Base-by-base conservation (phyloP, 129 eudicot genomes). In the Ambrosia artemisiifolia region DNA sequence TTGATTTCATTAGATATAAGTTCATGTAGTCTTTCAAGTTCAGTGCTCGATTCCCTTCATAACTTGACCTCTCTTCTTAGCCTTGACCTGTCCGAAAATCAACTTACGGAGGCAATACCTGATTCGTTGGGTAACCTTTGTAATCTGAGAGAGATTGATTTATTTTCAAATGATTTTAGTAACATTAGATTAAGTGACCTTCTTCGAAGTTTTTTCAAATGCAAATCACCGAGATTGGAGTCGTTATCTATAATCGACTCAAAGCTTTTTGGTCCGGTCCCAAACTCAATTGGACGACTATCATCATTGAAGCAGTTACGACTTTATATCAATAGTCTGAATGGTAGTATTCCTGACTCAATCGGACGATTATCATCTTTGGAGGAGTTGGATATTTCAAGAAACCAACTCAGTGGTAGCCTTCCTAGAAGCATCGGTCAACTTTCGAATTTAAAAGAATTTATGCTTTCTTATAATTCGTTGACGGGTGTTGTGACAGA, bases 201-300 rank as follows among this genome's bases (percentile, higher is more conserved):
- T 35, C 53, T 70, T 70, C 1, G 53, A 65, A 54, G 38, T 66
- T 47, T 75, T 12, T 24, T 33, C 4, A 34, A 65, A 0, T 75
- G 79, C 57, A 44, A 75, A 64, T 75, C 60, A 28, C 60, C 79
- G 20, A 32, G 57, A 8, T 54, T 75, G 79, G 80, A 67, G 49
- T 32, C 49, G 0, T 30, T 76, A 0, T 16, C n/a, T 17, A 1
- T 75, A 3, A 1, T 3, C 1, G 5, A 6, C 67, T 40, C 67
- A 4, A 24, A 33, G 16, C 48, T 76, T 54, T 75, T 59, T 30
- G 80, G 74, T 30, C 61, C 28, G 5, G 13, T 56, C 2, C 63
- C 63, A 10, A 0, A 28, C n/a, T 57, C n/a, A 0, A 57, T 57
- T 3, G 63, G 17, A 11, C 35, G 38, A 57, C 16, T 57, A 11